phyloP scores from a whole-genome alignment of 495 filamentous ascomycete species.

The Massariosphaeria phaeospora region DNA sequence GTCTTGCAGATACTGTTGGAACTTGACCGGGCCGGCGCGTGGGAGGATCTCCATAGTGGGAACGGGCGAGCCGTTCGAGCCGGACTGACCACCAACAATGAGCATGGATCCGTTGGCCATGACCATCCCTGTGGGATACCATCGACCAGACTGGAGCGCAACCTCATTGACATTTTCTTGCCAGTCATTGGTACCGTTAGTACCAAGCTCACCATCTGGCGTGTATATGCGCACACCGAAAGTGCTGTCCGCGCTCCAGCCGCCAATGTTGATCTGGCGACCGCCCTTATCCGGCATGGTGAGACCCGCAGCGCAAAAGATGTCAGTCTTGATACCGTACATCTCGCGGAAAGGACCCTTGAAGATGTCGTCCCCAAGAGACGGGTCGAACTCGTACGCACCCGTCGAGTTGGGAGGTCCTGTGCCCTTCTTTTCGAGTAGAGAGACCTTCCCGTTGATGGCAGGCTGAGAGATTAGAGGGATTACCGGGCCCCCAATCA shows the following conservation, averaged over 20 bases:
- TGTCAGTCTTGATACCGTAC: conserved; percentile 56
- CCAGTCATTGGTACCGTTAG: conserved; percentile 56
- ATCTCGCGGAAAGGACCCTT: conserved; percentile 57
- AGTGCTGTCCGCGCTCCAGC: conserved; percentile 59
- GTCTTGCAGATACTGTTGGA: conserved; percentile 56
- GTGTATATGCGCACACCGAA: conserved; percentile 59
- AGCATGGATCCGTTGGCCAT: conserved; percentile 63
- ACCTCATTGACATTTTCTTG: conserved; percentile 56
- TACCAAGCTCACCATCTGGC: conserved; percentile 56
- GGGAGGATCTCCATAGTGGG: conserved; percentile 60
- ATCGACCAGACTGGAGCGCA: conserved; percentile 54
- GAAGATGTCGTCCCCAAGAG: conserved; percentile 42
- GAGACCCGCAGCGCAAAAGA: conserved; percentile 59
- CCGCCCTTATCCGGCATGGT: conserved; percentile 60
- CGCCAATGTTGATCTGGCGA: conserved; percentile 58
- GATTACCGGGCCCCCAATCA: conserved; percentile 57
- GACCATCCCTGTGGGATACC: conserved; percentile 62
- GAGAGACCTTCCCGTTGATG: conserved; percentile 58
- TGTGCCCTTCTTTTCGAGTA: conserved; percentile 61
- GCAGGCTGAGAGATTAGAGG: conserved; percentile 56
- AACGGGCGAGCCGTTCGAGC: conserved; percentile 54
- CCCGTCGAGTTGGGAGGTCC: conserved; percentile 55
- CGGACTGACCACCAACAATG: conserved; percentile 59
- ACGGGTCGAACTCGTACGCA: conserved; percentile 59
- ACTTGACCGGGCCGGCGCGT: conserved; percentile 39